Evolutionary conservation across 225 moss, liverwort and hornwort species (phyloP), one percentile per base, ranked within the genome.

Genomic region (Sphagnum contortum): DNA sequence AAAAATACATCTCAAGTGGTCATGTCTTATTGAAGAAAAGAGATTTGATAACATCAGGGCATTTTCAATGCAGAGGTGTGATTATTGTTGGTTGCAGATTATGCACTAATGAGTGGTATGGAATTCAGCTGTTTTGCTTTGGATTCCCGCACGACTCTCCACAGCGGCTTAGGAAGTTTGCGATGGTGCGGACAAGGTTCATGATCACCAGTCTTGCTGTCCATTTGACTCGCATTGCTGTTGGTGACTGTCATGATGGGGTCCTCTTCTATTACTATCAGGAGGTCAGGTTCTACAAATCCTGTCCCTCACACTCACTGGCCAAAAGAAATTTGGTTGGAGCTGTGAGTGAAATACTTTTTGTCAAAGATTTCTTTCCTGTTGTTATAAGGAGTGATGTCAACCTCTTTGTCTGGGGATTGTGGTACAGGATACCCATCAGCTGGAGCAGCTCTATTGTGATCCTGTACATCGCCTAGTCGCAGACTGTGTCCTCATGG

Each of bases 171-270:
- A 83, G 92, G 72, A 87, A 84, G 57, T 74, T 93, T 69, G 80
- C 91, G 47, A 76, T 70, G 67, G 87, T 77, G 72, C 92, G 77
- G 76, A 99, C 98, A 55, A 89, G 98, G 74, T 99, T 93, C 70
- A 87, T 83, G 68, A 93, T 99, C 61, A 93, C 89, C 10, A 88
- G 77, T 73, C 79, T 99, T 66, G 74, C 91, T 73, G 93, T 91
- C 66, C 84, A 99, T 79, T 85, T 99, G 47, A 77, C 81, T 64
- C 83, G 98, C 46, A 99, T 99, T 75, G 98, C 91, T 44, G 91
- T 99, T 52, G 89, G 93, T 50, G 98, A 99, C 80, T 99, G 98
- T 78, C 91, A 93, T 12, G 98, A 99, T 77, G 98, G 98, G 44
- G 70, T 99, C 69, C 76, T 99, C 4, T 93, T 93, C 66, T 99